Evolutionary conservation across 345 rosid species (phyloP), one percentile per base, ranked within the genome.

Genomic region (Salix exigua): DNA sequence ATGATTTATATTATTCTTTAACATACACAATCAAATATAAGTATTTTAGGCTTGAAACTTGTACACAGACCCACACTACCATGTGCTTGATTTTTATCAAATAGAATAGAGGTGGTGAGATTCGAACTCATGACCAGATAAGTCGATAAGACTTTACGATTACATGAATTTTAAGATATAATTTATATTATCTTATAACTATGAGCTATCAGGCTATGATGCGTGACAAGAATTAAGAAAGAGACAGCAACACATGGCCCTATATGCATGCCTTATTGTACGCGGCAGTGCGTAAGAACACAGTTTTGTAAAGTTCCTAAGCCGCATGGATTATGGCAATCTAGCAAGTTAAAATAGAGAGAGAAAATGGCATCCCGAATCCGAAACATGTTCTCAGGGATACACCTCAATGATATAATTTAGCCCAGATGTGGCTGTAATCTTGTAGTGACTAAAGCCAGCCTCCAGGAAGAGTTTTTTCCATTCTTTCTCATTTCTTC

Each of bases 401-500:
- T 75, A 75, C 35, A 75, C 70, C 51, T 75, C 76, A 66, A 80
- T 71, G 6, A 80, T 65, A 48, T 79, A 72, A 31, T 66, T 51
- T 28, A 80, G 25, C 7, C 83, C 83, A 66, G 55, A 23, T 5
- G 69, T 66, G 13, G 67, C 63, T 11, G 68, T 80, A 7, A 60
- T 75, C 66, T 71, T 80, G 68, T 71, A 71, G 69, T 68, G 40
- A 46, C 35, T 55, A 8, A 80, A 75, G 30, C 83, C 83, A 71
- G 79, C 75, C 48, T 75, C 75, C 76, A 53, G 51, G 70, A 80
- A 75, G 13, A 80, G 67, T 19, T 23, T 64, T 62, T 12, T 31
- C 82, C 82, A 80, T 71, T 75, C 75, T 30, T 63, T 26, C 69
- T 80, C 62, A 4, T 18, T 66, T 71, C 82, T 75, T 46, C 63